Base-by-base conservation (phyloP, 2,329 filamentous ascomycete genomes). In the Lachnellula arida region DNA sequence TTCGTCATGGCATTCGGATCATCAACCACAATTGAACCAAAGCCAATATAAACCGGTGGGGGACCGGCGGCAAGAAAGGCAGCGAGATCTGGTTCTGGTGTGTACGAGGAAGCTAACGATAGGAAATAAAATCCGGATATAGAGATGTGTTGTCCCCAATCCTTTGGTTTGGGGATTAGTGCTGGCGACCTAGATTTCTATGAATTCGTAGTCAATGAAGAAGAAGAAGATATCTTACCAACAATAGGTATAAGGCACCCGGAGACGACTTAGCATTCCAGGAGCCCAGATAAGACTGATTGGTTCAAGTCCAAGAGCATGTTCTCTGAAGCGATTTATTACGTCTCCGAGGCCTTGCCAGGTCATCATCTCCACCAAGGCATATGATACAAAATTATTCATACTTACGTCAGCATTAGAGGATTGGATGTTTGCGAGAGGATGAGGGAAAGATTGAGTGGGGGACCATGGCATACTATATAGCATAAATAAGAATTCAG, bases 191-290 rank as follows among this genome's bases (percentile, higher is more conserved):
- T 77, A 50, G 6, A 47, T 17, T 28, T 17, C 19, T 11, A 15
- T 51, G n/a, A 15, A 42, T 53, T 15, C 32, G 15, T 14, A 2
- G 17, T 5, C n/a, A 15, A 15, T 19, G n/a, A 8, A 32, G n/a
- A 15, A 17, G 35, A 2, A 35, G n/a, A 5, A 25, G 15, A 22
- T 46, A 52, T 62, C 56, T 51, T 56, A 63, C 91, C 92, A 97
- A 72, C 91, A 94, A 68, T 97, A 97, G 0, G 92, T 96, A 64
- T 89, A 90, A 0, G 92, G 91, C 15, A 97, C 81, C 47, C 81
- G 82, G 34, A 97, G 75, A 34, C 89, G 84, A 46, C 82, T 85
- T 14, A 95, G 76, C 69, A 96, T 81, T 3, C 88, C 89, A 8
- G 92, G 91, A 2, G 89, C 92, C 81, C 88, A 93, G 49, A 95